phyloP scores from a whole-genome alignment of 352 stramenopile species.

The Globisporangium solare region DNA sequence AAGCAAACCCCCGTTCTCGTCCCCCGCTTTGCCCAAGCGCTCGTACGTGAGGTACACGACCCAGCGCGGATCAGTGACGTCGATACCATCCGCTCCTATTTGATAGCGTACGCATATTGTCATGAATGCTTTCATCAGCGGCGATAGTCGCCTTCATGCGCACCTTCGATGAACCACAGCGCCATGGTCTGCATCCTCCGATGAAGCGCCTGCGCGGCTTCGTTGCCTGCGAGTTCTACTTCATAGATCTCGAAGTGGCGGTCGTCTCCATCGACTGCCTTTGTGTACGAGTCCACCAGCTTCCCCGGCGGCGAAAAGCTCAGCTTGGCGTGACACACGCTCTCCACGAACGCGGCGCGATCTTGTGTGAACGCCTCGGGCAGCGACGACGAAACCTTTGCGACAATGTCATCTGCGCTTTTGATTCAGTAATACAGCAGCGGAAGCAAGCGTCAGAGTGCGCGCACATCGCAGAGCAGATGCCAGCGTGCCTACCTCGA shows the following conservation, averaged over 20 bases:
- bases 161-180: conserved; percentile 85
- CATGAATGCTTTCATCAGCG: too few relatives aligned
- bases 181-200: conserved; percentile 66
- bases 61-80: conserved; percentile 73
- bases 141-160: neutral
- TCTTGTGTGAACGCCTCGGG: conserved; percentile 38
- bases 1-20: conserved; percentile 14
- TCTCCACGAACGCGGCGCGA: conserved; percentile 30
- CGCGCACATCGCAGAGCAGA: neutral
- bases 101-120: neutral
- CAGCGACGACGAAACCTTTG: conserved; percentile 42
- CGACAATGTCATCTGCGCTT: conserved; percentile 49
- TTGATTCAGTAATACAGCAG: neutral
- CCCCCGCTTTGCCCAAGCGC: conserved; percentile 9
- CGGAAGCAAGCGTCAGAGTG: neutral
- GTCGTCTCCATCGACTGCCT: conserved; percentile 14
- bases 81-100: conserved; percentile 59
- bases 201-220: conserved; percentile 45
- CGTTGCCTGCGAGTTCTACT: conserved; percentile 49
- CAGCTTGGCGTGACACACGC: conserved; percentile 14
- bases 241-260: conserved; percentile 69
- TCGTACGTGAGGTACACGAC: conserved; percentile 79
- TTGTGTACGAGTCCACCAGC: conserved; percentile 37
- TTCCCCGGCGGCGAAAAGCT: conserved; percentile 40
- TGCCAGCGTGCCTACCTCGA: conserved; percentile 20